Evolutionary conservation across 495 filamentous ascomycete species (phyloP).

Genomic region (Penicillium lividum): DNA sequence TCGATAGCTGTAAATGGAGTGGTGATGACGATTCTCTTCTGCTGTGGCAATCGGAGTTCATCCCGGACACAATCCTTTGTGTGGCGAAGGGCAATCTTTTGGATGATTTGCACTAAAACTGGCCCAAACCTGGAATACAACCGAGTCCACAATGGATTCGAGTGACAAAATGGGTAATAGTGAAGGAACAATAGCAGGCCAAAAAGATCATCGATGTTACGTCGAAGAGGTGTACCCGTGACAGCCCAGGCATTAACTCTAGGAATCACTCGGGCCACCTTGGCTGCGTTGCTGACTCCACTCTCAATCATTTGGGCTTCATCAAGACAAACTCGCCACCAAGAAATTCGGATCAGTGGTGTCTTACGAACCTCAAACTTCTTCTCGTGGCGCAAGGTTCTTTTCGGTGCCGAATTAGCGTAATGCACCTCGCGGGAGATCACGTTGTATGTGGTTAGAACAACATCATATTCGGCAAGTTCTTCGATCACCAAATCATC

Average conservation of each 20-base stretch:
- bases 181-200: constrained; percentile 80
- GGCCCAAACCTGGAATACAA: constrained; percentile 59
- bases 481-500: constrained; percentile 50
- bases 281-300: constrained; percentile 79
- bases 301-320: constrained; percentile 96
- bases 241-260: constrained; percentile 87
- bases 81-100: constrained; percentile 73
- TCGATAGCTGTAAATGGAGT: constrained; percentile 87
- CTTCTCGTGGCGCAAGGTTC: constrained; percentile 65
- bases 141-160: constrained; percentile 62
- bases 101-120: constrained; percentile 66
- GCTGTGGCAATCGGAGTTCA: constrained; percentile 66
- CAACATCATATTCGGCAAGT: constrained; percentile 65
- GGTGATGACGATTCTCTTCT: constrained; percentile 83
- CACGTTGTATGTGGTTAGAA: constrained; percentile 83
- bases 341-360: constrained; percentile 74
- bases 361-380: constrained; percentile 68
- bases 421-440: constrained; percentile 78
- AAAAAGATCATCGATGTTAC: constrained; percentile 65
- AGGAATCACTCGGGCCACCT: constrained; percentile 75
- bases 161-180: constrained; percentile 70
- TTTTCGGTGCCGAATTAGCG: constrained; percentile 60
- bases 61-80: constrained; percentile 76
- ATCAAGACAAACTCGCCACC: constrained; percentile 94
- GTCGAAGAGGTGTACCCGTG: constrained; percentile 87